Conservation (phyloP, 2,329 filamentous ascomycete species). For the Diaporthe helianthi region DNA sequence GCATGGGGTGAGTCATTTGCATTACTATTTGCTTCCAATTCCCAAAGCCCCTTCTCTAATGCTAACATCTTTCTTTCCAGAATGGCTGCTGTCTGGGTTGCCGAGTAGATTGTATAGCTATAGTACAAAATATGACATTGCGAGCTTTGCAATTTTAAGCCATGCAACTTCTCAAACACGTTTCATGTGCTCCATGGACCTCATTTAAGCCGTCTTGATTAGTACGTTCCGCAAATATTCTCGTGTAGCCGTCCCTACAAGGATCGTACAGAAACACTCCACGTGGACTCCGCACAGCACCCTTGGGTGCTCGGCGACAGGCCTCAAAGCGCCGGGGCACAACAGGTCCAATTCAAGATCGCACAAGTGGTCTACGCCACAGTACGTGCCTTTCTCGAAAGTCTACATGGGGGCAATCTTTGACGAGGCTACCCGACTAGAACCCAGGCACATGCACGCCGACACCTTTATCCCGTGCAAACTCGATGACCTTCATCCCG, state of each 20-base stretch:
- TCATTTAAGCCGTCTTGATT: no score
- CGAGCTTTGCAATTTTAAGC: background rate
- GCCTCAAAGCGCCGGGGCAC: background rate
- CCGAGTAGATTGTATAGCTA: conserved; percentile 67
- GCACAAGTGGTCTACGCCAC: no score
- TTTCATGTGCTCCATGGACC: no score
- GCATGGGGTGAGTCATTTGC: conserved; percentile 70
- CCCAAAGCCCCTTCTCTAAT: background rate
- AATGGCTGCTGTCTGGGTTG: conserved; percentile 96
- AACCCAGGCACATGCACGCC: conserved; percentile 63
- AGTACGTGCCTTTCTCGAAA: background rate
- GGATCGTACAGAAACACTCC: background rate
- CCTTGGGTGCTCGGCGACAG: background rate
- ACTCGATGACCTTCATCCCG: conserved; percentile 62
- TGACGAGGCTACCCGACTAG: conserved; percentile 39
- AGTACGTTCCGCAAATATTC: no score
- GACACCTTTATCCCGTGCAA: conserved; percentile 62
- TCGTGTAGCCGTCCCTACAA: background rate
- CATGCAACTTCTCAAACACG: background rate
- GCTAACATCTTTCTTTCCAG: conserved; percentile 1
- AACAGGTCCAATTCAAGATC: background rate
- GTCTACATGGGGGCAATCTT: background rate
- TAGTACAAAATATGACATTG: conserved; percentile 12
- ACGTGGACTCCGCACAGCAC: background rate
- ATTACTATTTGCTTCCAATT: background rate